Evolutionary conservation across 2,329 filamentous ascomycete species (phyloP).

Genomic region (Claviceps cyperi): DNA sequence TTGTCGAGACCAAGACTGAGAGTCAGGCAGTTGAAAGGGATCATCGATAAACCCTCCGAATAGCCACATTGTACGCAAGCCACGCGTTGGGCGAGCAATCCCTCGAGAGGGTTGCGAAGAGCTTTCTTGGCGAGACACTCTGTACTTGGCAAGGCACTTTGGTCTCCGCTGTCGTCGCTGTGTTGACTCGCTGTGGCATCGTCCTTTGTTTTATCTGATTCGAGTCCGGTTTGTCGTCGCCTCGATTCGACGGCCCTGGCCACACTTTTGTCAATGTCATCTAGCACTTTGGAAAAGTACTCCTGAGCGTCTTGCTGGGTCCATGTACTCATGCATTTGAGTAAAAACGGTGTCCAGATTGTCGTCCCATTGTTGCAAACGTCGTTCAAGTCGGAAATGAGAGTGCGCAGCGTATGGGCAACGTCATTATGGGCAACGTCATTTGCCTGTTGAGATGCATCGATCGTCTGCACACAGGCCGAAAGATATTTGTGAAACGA

Average conservation of each 20-base stretch:
- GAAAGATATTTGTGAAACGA: conserved; percentile 54
- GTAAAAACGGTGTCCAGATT: conserved; percentile 64
- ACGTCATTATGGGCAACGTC: conserved; percentile 28
- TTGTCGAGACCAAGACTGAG: conserved; percentile 57
- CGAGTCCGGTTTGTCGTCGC: conserved; percentile 23
- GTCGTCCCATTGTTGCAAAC: conserved; percentile 56
- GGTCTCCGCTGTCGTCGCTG: conserved; percentile 44
- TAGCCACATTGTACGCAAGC: conserved; percentile 75
- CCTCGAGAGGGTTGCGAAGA: conserved; percentile 68
- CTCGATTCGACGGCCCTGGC: conserved; percentile 27
- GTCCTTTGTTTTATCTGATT: conserved; percentile 24
- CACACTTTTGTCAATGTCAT: conserved; percentile 70
- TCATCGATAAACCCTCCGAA: conserved; percentile 77
- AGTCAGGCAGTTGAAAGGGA: conserved; percentile 87
- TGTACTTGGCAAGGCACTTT: conserved; percentile 27
- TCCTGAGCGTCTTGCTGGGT: conserved; percentile 97
- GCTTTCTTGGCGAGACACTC: conserved; percentile 23
- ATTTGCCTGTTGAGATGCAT: conserved; percentile 14
- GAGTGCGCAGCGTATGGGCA: conserved; percentile 40
- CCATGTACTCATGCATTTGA: conserved; percentile 90
- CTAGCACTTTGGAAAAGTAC: conserved; percentile 82
- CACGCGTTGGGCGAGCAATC: conserved; percentile 74
- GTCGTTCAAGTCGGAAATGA: conserved; percentile 58
- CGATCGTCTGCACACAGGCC: conserved; percentile 21
- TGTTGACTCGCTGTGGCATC: conserved; percentile 31